A percentile compares a stretch with the other conserved stretches of the same genome.
phyloP scores from a whole-genome alignment of 2,329 filamentous ascomycete species.

The Apiospora kogelbergensis region DNA sequence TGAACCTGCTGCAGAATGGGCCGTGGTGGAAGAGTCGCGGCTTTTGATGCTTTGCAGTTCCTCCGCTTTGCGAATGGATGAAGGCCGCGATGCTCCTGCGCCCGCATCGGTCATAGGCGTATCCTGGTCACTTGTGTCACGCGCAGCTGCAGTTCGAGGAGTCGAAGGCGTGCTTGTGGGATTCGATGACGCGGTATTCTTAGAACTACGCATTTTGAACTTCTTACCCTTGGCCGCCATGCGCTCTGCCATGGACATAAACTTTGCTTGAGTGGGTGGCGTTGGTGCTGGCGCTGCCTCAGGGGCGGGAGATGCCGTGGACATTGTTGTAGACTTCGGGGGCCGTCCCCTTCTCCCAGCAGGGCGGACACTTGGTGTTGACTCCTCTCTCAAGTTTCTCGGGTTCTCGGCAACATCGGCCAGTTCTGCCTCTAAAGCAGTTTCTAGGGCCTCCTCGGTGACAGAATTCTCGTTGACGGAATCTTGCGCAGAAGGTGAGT shows the following conservation, averaged over 20 bases:
- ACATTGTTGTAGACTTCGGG: conserved; percentile 20
- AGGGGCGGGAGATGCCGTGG: conserved; percentile 13
- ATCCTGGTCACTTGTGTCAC: background rate
- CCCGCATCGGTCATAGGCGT: background rate
- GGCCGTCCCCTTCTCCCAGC: conserved; percentile 29
- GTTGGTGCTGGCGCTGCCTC: conserved; percentile 17
- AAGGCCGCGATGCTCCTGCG: background rate
- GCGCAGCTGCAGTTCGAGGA: background rate
- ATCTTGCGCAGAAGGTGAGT: conserved; percentile 24
- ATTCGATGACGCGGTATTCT: background rate
- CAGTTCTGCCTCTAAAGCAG: conserved; percentile 36
- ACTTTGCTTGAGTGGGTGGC: conserved; percentile 20
- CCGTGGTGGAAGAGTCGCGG: conserved; percentile 8
- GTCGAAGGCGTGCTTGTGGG: background rate
- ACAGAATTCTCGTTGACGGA: conserved; percentile 19
- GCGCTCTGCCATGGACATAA: conserved; percentile 59
- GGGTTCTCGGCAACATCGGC: conserved; percentile 21
- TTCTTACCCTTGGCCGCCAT: conserved; percentile 54
- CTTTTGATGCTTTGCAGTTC: background rate
- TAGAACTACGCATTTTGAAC: conserved; percentile 46
- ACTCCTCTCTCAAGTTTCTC: conserved; percentile 7
- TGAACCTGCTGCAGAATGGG: conserved; percentile 13
- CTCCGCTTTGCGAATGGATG: background rate
- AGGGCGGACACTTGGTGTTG: conserved; percentile 13
- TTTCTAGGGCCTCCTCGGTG: conserved; percentile 21